Conservation (phyloP, 192 early-diverging fungal genomes). For the Linnemannia hyalina region DNA sequence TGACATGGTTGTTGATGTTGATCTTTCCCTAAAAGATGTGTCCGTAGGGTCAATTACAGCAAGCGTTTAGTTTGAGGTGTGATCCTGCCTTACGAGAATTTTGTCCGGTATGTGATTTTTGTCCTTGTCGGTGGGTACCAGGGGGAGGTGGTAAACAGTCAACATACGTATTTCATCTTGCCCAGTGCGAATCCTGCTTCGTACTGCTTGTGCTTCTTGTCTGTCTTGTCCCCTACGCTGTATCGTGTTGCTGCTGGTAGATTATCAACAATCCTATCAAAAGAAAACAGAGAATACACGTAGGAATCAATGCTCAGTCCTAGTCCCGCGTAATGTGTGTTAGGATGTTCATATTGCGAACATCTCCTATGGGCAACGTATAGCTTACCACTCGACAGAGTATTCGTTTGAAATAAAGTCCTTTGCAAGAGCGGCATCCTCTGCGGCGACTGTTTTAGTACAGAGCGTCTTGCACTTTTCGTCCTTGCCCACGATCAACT, state of each 20-base stretch:
- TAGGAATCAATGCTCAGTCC: no score
- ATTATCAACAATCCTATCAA: conserved; percentile 68
- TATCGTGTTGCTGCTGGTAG: conserved; percentile 69
- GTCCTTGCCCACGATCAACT: conserved; percentile 59
- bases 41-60: neutral
- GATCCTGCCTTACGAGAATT: neutral
- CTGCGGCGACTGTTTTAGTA: conserved; percentile 46
- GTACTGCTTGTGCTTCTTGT: conserved; percentile 48
- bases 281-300: neutral
- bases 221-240: conserved; percentile 17
- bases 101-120: neutral
- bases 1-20: conserved; percentile 75
- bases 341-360: no score
- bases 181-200: conserved; percentile 71
- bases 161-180: conserved; percentile 38
- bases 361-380: no score
- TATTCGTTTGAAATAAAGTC: conserved; percentile 68
- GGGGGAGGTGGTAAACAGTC: neutral
- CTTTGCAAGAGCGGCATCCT: conserved; percentile 57
- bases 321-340: no score
- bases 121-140: neutral
- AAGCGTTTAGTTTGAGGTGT: neutral
- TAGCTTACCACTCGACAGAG: conserved; percentile 65
- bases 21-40: conserved; percentile 38
- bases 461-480: conserved; percentile 64